A percentile compares a stretch with the other conserved stretches of the same genome.
Evolutionary conservation across 208 protist species (phyloP).

Genomic region (Trypanosoma conorhini): DNA sequence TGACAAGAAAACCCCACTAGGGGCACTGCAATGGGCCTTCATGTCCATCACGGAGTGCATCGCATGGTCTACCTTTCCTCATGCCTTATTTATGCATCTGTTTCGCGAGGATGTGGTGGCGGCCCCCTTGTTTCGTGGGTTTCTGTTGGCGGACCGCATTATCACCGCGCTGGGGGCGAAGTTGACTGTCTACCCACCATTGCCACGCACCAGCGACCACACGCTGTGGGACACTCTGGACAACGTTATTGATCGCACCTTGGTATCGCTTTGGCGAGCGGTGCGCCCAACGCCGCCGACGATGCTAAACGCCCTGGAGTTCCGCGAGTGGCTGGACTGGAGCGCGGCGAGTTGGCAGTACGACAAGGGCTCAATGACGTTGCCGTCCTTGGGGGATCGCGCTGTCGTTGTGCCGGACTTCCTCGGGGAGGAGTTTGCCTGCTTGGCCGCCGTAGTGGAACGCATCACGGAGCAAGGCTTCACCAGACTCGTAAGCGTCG

Average conservation of each 20-base stretch:
- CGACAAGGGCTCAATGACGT: slow-evolving; percentile 30
- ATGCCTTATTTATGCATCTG: slow-evolving; percentile 72
- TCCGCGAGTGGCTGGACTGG: slow-evolving; percentile 80
- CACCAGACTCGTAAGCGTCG: slow-evolving; percentile 11
- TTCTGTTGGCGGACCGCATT: slow-evolving; percentile 97
- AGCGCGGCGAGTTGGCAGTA: slow-evolving; percentile 72
- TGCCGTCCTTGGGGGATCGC: slow-evolving; percentile 27
- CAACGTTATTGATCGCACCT: slow-evolving; percentile 72
- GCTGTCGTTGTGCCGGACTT: slow-evolving; percentile 65
- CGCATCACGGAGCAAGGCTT: slow-evolving; percentile 79
- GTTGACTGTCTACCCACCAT: slow-evolving; percentile 91
- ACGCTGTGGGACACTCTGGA: slow-evolving; percentile 92
- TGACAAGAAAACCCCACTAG: slow-evolving; percentile 95
- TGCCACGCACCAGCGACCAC: slow-evolving; percentile 92
- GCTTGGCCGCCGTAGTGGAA: slow-evolving; percentile 60
- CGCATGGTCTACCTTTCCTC: slow-evolving; percentile 95
- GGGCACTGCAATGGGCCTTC: slow-evolving; percentile 99
- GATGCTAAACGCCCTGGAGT: slow-evolving; percentile 59
- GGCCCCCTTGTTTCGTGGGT: slow-evolving; percentile 97
- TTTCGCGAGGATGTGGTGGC: slow-evolving; percentile 97
- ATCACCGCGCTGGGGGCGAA: slow-evolving; percentile 92
- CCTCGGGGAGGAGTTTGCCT: slow-evolving; percentile 69
- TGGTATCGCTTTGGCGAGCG: slow-evolving; percentile 55
- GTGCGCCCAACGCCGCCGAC: slow-evolving; percentile 59
- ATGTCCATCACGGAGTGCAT: slow-evolving; percentile 99